These are phyloP conservation scores for Boletus insuetus DNA, from an alignment of 768 basidiomycete species.

Conservation along the genomic window DNA sequence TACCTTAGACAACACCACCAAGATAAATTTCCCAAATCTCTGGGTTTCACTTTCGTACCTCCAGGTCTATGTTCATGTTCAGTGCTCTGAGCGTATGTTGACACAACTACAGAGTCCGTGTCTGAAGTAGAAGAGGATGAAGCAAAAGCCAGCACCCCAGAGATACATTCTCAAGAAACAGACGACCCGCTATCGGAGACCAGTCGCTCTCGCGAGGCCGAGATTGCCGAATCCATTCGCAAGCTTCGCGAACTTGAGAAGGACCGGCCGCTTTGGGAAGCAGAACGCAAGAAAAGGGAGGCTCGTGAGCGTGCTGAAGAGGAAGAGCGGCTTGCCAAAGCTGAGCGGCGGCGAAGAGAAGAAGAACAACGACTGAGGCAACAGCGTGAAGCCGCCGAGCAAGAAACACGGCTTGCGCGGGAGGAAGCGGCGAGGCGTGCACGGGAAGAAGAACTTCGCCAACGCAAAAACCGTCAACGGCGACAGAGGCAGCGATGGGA, in stretches of 20 bases:
- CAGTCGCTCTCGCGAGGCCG: conserved; percentile 38
- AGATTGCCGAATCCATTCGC: conserved; percentile 61
- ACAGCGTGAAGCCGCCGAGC: conserved; percentile 27
- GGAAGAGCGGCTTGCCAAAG: conserved; percentile 36
- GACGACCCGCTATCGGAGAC: conserved; percentile 25
- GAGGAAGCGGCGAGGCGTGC: conserved; percentile 31
- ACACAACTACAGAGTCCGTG: conserved; percentile 10
- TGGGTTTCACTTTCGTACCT: conserved; percentile 19
- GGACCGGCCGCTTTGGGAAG: conserved; percentile 63
- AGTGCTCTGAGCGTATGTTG: background rate
- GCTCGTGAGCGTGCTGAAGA: conserved; percentile 43
- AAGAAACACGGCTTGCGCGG: conserved; percentile 18
- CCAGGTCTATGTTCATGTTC: conserved; percentile 17
- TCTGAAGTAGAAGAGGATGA: conserved; percentile 15
- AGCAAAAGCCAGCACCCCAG: background rate
- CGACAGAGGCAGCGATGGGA: conserved; percentile 56
- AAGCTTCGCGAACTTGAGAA: conserved; percentile 67
- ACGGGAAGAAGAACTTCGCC: conserved; percentile 35
- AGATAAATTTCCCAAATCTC: conserved; percentile 39
- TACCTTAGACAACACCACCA: conserved; percentile 38
- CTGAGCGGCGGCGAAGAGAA: conserved; percentile 33
- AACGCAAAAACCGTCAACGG: conserved; percentile 40
- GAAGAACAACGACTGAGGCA: conserved; percentile 27
- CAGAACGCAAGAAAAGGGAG: conserved; percentile 45
- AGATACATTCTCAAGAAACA: conserved; percentile 4